Evolutionary conservation across 768 basidiomycete genomes (phyloP).

Genomic region (Tulasnella sp.): DNA sequence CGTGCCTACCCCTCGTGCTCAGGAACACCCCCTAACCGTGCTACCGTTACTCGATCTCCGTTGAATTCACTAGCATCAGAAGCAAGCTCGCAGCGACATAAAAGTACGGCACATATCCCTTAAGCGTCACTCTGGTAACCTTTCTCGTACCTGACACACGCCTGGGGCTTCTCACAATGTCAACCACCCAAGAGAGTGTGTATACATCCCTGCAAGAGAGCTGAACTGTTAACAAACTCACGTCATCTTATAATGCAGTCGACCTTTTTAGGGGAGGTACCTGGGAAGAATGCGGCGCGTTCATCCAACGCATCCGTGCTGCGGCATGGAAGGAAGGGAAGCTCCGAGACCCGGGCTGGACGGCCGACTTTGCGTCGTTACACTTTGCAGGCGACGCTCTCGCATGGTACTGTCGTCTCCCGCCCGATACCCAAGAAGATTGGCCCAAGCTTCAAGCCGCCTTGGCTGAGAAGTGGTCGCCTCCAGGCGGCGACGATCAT

Average conservation of each 20-base stretch:
- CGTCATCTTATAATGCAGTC: not conserved
- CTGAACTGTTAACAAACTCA: not conserved
- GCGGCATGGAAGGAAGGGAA: not conserved
- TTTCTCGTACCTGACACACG: too few species aligned
- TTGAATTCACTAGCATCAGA: too few species aligned
- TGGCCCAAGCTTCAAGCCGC: conserved; percentile 1
- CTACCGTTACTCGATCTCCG: too few species aligned
- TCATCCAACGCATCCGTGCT: not conserved
- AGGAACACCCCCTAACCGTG: too few species aligned
- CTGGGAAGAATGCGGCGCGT: not conserved
- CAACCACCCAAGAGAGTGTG: too few species aligned
- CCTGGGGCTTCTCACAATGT: too few species aligned
- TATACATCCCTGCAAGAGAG: too few species aligned
- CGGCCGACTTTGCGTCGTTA: not conserved
- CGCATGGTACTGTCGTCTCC: not conserved
- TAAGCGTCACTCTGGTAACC: too few species aligned
- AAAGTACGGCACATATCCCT: too few species aligned
- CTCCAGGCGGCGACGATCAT: not conserved
- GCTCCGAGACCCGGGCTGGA: not conserved
- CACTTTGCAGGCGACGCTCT: not conserved
- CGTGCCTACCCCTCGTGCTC: too few species aligned
- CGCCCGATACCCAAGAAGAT: not conserved
- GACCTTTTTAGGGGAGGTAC: not conserved
- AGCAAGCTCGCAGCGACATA: too few species aligned
- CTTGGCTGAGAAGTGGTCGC: not conserved